phyloP scores from a whole-genome alignment of 1,139 yeast species.

The Sugiyamaella japonica region DNA sequence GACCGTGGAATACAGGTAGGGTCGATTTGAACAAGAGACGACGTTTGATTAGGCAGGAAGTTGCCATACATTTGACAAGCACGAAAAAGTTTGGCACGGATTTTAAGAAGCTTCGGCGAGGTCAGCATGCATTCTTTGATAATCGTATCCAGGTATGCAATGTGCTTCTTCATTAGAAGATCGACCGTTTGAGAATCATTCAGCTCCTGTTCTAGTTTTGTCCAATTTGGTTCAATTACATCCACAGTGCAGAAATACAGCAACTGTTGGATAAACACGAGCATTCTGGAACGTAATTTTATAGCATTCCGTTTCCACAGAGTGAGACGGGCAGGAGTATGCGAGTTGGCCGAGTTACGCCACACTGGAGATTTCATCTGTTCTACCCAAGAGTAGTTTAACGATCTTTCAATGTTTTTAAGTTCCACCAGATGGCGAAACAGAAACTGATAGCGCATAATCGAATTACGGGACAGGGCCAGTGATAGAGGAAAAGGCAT shows the following conservation, averaged over 20 bases:
- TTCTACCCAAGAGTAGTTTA: conserved; percentile 73
- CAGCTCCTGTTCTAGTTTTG: conserved; percentile 41
- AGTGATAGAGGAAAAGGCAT: conserved; percentile 88
- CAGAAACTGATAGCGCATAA: conserved; percentile 76
- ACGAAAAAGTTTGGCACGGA: conserved; percentile 42
- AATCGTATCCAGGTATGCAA: conserved; percentile 62
- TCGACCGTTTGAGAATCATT: conserved; percentile 49
- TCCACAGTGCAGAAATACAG: conserved; percentile 59
- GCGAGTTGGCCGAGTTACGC: conserved; percentile 44
- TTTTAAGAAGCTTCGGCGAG: conserved; percentile 54
- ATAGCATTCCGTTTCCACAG: conserved; percentile 62
- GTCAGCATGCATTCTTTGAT: conserved; percentile 70
- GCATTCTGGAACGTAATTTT: conserved; percentile 61
- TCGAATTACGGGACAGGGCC: conserved; percentile 65
- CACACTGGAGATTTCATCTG: conserved; percentile 67
- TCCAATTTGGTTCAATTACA: conserved; percentile 61
- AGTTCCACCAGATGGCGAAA: conserved; percentile 70
- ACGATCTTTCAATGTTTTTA: conserved; percentile 58
- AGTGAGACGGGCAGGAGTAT: conserved; percentile 47
- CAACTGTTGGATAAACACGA: conserved; percentile 57
- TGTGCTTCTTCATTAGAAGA: conserved; percentile 51
- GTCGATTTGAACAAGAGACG: conserved; percentile 56
- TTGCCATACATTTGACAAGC: conserved; percentile 53
- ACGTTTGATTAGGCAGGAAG: conserved; percentile 55
- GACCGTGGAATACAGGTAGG: conserved; percentile 46